phyloP scores from a whole-genome alignment of 176 grass and related monocot genomes.

The Eragrostis nindensis region DNA sequence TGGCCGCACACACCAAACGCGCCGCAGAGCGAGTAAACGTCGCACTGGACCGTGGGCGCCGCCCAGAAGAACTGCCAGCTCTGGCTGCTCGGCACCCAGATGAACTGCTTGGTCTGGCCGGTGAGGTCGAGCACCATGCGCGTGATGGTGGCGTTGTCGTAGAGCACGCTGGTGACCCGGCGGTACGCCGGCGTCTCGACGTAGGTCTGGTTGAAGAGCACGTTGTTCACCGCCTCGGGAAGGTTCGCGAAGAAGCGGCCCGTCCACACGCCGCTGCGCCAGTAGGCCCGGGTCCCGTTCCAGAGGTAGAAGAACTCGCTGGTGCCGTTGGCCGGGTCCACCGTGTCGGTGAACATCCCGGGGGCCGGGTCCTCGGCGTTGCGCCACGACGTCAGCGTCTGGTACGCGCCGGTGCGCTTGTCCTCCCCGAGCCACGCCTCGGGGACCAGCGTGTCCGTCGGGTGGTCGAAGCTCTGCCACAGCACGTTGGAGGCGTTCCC shows the following conservation, averaged over 20 bases:
- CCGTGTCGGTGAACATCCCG: constrained; percentile 36
- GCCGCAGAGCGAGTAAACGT: constrained; percentile 40
- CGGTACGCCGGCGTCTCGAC: constrained; percentile 39
- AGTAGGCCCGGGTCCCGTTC: constrained; percentile 37
- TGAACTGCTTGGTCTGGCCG: constrained; percentile 39
- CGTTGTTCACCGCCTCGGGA: constrained; percentile 46
- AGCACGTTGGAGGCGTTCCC: constrained; percentile 41
- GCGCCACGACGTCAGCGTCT: constrained; percentile 51
- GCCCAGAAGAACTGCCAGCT: constrained; percentile 38
- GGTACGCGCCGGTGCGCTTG: constrained; percentile 35
- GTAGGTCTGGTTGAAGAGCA: constrained; percentile 52
- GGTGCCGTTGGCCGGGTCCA: constrained; percentile 8
- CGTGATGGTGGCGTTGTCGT: constrained; percentile 47
- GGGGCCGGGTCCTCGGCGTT: constrained; percentile 49
- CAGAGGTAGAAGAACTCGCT: constrained; percentile 42
- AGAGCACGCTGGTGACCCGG: constrained; percentile 35
- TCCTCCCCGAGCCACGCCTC: constrained; percentile 52
- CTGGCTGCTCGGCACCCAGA: constrained; percentile 31
- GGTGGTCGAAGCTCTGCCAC: constrained; percentile 55
- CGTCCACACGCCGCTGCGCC: constrained; percentile 51
- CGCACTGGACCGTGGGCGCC: constrained; percentile 42
- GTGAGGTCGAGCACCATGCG: constrained; percentile 47
- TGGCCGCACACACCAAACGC: constrained; percentile 37
- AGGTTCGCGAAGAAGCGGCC: constrained; percentile 19
- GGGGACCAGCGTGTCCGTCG: constrained; percentile 42